Percentiles rank a stretch among this genome's conserved stretches.
These are phyloP conservation scores for Stemphylium lycopersici DNA, from an alignment of 2,329 filamentous ascomycete genomes.

Conservation along the genomic window DNA sequence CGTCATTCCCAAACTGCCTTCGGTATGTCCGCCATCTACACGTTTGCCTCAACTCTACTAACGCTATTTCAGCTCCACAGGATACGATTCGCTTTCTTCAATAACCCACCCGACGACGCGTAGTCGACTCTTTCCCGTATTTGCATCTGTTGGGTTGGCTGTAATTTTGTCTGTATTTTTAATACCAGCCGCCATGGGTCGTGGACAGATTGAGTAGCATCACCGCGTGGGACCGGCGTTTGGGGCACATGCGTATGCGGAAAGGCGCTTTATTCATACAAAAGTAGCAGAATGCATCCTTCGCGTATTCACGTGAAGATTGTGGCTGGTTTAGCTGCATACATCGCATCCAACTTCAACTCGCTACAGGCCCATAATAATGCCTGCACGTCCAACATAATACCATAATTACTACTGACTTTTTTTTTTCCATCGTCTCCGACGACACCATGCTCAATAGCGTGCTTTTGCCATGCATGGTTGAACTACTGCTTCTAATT, in stretches of 20 bases:
- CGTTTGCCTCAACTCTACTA: slow-evolving; percentile 1
- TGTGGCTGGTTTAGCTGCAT: slow-evolving; percentile 12
- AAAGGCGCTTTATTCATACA: slow-evolving; percentile 22
- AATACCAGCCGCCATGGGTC: slow-evolving; percentile 31
- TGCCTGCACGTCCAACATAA: not conserved
- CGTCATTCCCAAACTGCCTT: slow-evolving; percentile 94
- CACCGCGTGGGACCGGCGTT: slow-evolving; percentile 35
- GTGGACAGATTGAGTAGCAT: slow-evolving; percentile 40
- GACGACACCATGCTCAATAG: not conserved
- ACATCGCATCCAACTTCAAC: not conserved
- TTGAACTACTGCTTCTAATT: not conserved
- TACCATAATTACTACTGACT: not conserved
- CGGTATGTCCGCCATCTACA: slow-evolving; percentile 65
- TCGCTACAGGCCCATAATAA: not conserved
- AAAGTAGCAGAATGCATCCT: slow-evolving; percentile 17
- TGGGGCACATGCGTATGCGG: slow-evolving; percentile 16
- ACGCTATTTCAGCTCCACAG: slow-evolving; percentile 42
- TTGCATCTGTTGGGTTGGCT: slow-evolving; percentile 31
- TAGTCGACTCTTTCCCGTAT: slow-evolving; percentile 23
- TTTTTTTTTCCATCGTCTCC: not conserved
- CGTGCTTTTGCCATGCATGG: not conserved
- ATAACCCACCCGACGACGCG: slow-evolving; percentile 46
- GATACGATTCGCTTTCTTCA: slow-evolving; percentile 49
- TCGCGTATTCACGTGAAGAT: slow-evolving; percentile 15
- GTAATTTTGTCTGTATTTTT: slow-evolving; percentile 46